Conservation (phyloP, 352 stramenopile genomes). For the Globisporangium paroecandrum region DNA sequence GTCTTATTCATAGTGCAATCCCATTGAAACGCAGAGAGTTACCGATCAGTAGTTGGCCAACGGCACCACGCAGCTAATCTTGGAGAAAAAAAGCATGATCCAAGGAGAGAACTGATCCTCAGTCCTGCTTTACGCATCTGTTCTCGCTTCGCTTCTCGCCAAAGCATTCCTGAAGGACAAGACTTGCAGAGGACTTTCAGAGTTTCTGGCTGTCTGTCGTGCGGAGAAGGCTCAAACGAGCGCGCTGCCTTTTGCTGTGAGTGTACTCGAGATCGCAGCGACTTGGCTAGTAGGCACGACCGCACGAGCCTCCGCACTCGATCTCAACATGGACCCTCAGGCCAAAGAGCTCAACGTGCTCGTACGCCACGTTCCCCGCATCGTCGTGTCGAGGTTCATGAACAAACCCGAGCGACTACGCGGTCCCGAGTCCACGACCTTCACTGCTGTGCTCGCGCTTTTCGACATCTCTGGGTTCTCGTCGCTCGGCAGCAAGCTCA, state of each 20-base stretch:
- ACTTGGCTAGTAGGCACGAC: background rate
- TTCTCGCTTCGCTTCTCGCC: background rate
- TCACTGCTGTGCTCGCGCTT: slow-evolving; percentile 65
- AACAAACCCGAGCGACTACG: slow-evolving; percentile 40
- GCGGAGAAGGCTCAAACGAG: no score
- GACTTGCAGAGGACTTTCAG: background rate
- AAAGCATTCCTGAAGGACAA: background rate
- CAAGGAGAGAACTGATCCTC: background rate
- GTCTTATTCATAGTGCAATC: no score
- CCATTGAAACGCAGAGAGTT: background rate
- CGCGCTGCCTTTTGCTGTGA: background rate
- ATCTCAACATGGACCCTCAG: slow-evolving; percentile 27
- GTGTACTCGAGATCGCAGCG: background rate
- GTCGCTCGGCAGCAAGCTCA: slow-evolving; percentile 70
- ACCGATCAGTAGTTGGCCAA: background rate
- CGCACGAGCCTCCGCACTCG: background rate
- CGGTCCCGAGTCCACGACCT: slow-evolving; percentile 43
- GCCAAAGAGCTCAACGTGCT: slow-evolving; percentile 62
- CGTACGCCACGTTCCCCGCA: slow-evolving; percentile 65
- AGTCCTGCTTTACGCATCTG: background rate
- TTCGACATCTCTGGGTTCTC: slow-evolving; percentile 89
- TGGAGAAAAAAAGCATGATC: background rate
- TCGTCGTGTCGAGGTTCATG: slow-evolving; percentile 64
- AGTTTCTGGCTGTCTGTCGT: background rate
- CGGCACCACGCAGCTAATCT: background rate